Base-by-base conservation (phyloP, 306 rosid genomes). In the Quercus robur region DNA sequence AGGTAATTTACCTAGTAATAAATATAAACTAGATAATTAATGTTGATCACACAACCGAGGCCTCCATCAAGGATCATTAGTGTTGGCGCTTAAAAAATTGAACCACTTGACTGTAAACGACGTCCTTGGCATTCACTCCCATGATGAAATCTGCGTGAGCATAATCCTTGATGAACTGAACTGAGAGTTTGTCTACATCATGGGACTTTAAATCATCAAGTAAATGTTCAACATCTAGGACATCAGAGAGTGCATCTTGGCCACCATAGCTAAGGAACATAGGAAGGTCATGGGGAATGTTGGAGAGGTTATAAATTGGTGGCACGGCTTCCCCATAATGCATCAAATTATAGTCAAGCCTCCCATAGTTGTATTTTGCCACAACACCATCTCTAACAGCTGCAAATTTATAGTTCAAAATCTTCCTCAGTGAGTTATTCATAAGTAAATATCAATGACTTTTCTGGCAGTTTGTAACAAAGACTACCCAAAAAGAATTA, bases 241-340 rank as follows among this genome's bases (percentile, higher is more conserved):
- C 78, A 82, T 95, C 97, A 0, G 99, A 88, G 38, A 95, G 91
- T 0, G 97, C 97, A 61, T 95, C 99, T 38, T 41, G 71, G 30
- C 96, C 97, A 0, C 99, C 98, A 56, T 91, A 89, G 91, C 94
- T 93, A n/a, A 95, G 69, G 89, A 93, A 93, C 25, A 95, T 80
- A 64, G 99, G 93, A 26, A 95, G 85, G 63, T 93, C 75, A 8
- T 35, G 84, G 4, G 99, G 96, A 69, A 93, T 93, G 80, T 89
- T 93, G 23, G 98, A 91, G 38, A 95, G 90, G 90, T 93, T 89
- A 46, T 95, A 93, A 23, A 75, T 21, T 5, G 99, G 99, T 46
- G 99, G 96, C 1, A 4, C 12, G 33, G 28, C 6, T 21, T 86
- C 73, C 58, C 98, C 96, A 41, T 93, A 95, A 58, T 89, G 98